Percentiles rank a stretch among this genome's conserved stretches.
Conservation (phyloP, 495 filamentous ascomycete species). For the Daldinia decipiens region DNA sequence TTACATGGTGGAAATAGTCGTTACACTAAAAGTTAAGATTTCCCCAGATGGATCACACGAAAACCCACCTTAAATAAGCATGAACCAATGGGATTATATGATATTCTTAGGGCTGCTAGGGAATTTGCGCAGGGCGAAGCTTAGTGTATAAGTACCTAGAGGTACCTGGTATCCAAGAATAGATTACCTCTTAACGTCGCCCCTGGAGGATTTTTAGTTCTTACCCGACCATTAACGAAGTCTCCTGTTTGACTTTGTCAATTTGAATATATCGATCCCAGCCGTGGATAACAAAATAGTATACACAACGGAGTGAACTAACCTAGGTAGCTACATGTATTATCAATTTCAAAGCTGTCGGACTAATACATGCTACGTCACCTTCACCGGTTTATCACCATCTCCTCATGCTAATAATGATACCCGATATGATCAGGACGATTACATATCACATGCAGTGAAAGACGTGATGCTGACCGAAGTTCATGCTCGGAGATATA, state of each 20-base stretch:
- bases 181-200: background rate
- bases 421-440: slow-evolving; percentile 10
- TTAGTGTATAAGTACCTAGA: no score
- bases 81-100: background rate
- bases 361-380: slow-evolving; percentile 9
- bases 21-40: background rate
- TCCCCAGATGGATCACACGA: background rate
- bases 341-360: background rate
- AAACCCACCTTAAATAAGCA: slow-evolving; percentile 1
- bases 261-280: background rate
- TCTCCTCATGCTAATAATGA: slow-evolving; percentile 3
- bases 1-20: background rate
- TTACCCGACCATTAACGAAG: background rate
- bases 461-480: background rate
- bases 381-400: background rate
- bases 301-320: background rate
- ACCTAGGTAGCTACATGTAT: background rate
- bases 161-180: slow-evolving; percentile 4
- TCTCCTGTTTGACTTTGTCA: background rate
- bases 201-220: background rate
- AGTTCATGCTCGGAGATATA: background rate
- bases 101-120: background rate
- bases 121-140: background rate
- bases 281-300: background rate
- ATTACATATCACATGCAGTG: background rate